Base-by-base conservation (phyloP, 768 basidiomycete species). In the Mrakia blollopis region DNA sequence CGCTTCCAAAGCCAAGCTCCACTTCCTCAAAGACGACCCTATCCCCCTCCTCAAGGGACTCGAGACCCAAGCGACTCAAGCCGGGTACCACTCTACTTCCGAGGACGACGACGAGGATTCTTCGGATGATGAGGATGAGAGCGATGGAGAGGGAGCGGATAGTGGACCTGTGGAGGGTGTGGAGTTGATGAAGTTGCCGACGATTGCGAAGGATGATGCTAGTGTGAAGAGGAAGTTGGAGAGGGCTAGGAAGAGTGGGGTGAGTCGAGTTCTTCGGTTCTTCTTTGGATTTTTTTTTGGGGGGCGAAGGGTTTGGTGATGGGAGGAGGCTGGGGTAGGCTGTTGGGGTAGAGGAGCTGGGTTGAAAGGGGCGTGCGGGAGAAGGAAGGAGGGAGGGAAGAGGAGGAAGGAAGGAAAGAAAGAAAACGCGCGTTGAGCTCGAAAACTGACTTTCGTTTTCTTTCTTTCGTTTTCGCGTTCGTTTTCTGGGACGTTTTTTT, bases 201-300 rank as follows among this genome's bases (percentile, higher is more conserved):
- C 92, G 0, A 86, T 94, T 35, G 91, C 92, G 35, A 95, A 94
- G 81, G 93, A 95, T 82, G 94, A 96, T 81, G 89, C 87, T 61
- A 88, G 86, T 0, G 91, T 98, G 18, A 89, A 91, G 79, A 83
- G 84, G 65, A 87, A 84, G 79, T 82, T 89, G 37, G 87, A 86
- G 78, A 86, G 86, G 80, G 88, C 88, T 23, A 86, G 86, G 80
- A 85, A 84, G 82, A 88, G 91, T 82, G 89, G 88, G 76, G 94
- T 93, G 80, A 78, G 91, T 65, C 39, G 16, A 14, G 11, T 14
- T 7, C 84, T 11, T 13, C 52, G 8, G 63, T 72, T 4, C 28
- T 23, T 73, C 47, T 68, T 65, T 6, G n/a, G n/a, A n/a, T 21
- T n/a, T n/a, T 52, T 60, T n/a, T 3, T 25, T 21, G 21, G n/a